Conservation (phyloP, 23 red algal genomes). For the Gracilaria domingensis region DNA sequence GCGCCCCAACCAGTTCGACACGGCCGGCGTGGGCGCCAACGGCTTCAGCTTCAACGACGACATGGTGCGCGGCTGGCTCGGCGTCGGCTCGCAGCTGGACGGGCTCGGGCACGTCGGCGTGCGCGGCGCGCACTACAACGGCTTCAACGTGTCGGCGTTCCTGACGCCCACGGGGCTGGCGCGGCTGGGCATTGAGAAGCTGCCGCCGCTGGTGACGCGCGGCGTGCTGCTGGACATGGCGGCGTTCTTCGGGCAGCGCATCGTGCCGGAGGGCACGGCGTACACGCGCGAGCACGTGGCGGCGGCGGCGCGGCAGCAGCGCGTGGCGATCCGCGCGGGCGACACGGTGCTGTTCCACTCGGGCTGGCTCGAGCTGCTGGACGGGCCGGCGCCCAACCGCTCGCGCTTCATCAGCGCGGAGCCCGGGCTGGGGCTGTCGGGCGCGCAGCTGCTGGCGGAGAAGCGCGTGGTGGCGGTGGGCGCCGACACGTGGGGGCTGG, state of each 20-base stretch:
- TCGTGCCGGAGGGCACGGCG: conserved; percentile 18
- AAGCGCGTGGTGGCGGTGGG: conserved; percentile 12
- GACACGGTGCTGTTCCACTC: conserved; percentile 39
- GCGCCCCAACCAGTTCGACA: not conserved
- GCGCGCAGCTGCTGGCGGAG: not conserved
- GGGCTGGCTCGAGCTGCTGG: conserved; percentile 7
- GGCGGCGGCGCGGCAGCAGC: not conserved
- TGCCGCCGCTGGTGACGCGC: not conserved
- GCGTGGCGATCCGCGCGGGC: not conserved
- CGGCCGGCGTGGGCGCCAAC: not conserved
- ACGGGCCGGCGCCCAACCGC: not conserved
- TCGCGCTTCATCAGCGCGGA: conserved; percentile 5
- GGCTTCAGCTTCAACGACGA: conserved; percentile 19
- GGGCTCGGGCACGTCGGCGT: conserved; percentile 15
- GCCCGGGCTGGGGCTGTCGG: conserved; percentile 1
- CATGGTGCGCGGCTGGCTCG: not conserved
- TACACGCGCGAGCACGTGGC: not conserved
- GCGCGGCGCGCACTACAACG: conserved; percentile 25
- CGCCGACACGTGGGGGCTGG: conserved; percentile 27
- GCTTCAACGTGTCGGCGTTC: not conserved
- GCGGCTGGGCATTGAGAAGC: conserved; percentile 23
- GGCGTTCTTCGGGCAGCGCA: not conserved
- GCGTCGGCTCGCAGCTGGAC: conserved; percentile 20
- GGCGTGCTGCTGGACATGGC: conserved; percentile 32
- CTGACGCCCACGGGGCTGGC: not conserved